phyloP scores from a whole-genome alignment of 345 rosid genomes.

The Syzygium aromaticum region DNA sequence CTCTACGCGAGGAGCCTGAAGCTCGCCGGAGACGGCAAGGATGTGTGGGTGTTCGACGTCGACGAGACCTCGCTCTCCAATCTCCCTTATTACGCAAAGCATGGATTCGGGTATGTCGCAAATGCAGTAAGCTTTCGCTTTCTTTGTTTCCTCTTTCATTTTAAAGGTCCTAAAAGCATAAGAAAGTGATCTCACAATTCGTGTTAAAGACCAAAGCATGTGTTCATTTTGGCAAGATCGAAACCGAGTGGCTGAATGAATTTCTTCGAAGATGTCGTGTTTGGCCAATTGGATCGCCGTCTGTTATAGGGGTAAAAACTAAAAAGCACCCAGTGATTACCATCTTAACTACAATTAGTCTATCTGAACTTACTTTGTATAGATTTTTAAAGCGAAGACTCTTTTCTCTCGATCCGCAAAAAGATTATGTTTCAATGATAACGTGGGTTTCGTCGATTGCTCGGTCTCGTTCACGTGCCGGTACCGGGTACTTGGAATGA shows the following conservation, averaged over 20 bases:
- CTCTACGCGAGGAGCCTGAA: constrained; percentile 25
- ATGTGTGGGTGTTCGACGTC: constrained; percentile 36
- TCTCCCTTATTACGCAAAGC: constrained; percentile 15
- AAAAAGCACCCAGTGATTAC: neutral
- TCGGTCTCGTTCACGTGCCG: neutral
- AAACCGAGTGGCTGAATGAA: neutral
- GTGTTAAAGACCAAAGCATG: neutral
- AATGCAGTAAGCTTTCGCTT: neutral
- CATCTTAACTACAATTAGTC: neutral
- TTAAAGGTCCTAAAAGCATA: neutral
- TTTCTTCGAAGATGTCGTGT: neutral
- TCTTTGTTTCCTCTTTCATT: neutral
- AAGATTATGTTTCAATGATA: neutral
- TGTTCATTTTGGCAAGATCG: neutral
- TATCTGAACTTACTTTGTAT: neutral
- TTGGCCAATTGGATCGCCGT: neutral
- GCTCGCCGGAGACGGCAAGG: constrained; percentile 20
- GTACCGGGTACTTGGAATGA: neutral
- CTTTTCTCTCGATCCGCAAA: neutral
- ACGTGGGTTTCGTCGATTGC: neutral
- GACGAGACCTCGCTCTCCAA: constrained; percentile 44
- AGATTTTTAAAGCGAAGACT: neutral
- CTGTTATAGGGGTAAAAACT: neutral
- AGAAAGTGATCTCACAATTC: neutral
- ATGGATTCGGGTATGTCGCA: constrained; percentile 26